Conservation (phyloP, 164 flowering plant genomes). For the Stephania japonica region DNA sequence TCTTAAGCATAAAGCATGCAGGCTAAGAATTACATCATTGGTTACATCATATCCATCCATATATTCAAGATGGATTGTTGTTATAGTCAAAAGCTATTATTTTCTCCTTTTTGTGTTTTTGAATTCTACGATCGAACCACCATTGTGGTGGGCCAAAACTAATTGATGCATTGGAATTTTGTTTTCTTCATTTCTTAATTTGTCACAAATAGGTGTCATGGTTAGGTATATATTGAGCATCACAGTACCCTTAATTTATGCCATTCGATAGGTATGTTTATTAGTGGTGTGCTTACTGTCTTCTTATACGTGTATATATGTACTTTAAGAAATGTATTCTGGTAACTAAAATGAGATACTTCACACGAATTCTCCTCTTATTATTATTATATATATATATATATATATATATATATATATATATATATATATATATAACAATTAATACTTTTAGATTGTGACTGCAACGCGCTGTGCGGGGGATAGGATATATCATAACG, state of each 20-base stretch:
- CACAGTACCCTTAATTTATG: too few relatives aligned
- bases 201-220: background rate
- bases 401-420: too few relatives aligned
- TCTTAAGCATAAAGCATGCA: background rate
- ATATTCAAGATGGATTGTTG: background rate
- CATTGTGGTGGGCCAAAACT: background rate
- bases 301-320: too few relatives aligned
- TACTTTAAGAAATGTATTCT: too few relatives aligned
- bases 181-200: background rate
- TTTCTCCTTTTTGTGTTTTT: background rate
- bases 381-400: too few relatives aligned
- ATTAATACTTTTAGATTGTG: too few relatives aligned
- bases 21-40: background rate
- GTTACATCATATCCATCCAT: background rate
- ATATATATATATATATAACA: too few relatives aligned
- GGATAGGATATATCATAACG: too few relatives aligned
- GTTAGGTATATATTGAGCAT: background rate
- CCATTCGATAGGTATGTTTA: too few relatives aligned
- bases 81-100: background rate
- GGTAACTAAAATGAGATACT: too few relatives aligned
- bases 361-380: too few relatives aligned
- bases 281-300: background rate
- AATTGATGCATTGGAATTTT: background rate
- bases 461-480: too few relatives aligned
- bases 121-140: background rate